Evolutionary conservation across 306 rosid species (phyloP).

Genomic region (Cucurbita ficifolia): DNA sequence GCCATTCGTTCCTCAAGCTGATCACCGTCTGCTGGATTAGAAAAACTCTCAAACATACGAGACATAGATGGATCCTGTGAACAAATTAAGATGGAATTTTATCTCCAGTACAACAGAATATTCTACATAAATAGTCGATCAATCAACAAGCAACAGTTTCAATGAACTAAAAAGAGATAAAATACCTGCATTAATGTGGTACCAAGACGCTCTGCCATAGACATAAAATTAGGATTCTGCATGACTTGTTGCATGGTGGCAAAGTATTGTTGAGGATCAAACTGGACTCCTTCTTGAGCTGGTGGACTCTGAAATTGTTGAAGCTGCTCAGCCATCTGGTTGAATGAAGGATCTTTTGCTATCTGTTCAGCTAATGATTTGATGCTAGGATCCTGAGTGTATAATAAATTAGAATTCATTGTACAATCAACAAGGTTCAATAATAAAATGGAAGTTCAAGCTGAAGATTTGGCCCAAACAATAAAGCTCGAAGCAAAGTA

Average conservation of each 20-base stretch:
- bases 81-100: slow-evolving; percentile 8
- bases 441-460: background rate
- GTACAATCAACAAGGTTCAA: background rate
- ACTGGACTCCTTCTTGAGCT: slow-evolving; percentile 42
- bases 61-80: slow-evolving; percentile 92
- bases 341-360: slow-evolving; percentile 88
- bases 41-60: slow-evolving; percentile 60
- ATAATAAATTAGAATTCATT: slow-evolving; percentile 6
- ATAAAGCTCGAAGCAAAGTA: background rate
- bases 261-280: slow-evolving; percentile 74
- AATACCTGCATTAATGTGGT: slow-evolving; percentile 87
- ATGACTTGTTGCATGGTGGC: slow-evolving; percentile 94
- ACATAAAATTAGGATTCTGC: slow-evolving; percentile 95
- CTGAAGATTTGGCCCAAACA: background rate
- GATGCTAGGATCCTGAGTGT: slow-evolving; percentile 84
- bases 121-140: background rate
- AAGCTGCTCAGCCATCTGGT: slow-evolving; percentile 97
- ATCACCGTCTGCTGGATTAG: slow-evolving; percentile 66
- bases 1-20: slow-evolving; percentile 98
- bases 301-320: slow-evolving; percentile 71
- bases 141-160: background rate
- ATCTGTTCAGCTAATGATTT: slow-evolving; percentile 95
- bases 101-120: background rate
- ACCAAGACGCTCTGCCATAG: slow-evolving; percentile 97
- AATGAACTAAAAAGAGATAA: background rate